Evolutionary conservation across 805 yeast species (phyloP).

Genomic region (Nakazawaea populi): DNA sequence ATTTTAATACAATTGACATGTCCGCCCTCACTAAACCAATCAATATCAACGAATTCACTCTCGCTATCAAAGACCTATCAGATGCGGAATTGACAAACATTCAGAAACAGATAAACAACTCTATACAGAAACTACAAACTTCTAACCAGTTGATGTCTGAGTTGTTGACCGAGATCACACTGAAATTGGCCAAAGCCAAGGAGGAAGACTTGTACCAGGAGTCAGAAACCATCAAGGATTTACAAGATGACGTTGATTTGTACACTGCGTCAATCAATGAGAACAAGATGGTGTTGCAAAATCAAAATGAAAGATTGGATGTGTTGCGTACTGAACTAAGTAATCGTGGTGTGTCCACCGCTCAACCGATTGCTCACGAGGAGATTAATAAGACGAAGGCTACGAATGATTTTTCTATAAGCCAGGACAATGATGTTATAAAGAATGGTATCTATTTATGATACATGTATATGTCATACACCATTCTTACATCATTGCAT

Average conservation of each 20-base stretch:
- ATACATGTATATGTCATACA: not conserved
- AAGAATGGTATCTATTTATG: slow-evolving; percentile 8
- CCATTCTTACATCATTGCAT: no score
- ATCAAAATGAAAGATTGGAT: slow-evolving; percentile 40
- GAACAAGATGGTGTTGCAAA: slow-evolving; percentile 46
- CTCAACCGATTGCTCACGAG: not conserved
- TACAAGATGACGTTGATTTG: slow-evolving; percentile 40
- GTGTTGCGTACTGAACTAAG: slow-evolving; percentile 41
- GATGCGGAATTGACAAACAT: slow-evolving; percentile 34
- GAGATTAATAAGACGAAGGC: not conserved
- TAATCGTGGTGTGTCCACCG: slow-evolving; percentile 27
- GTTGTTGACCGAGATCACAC: slow-evolving; percentile 31
- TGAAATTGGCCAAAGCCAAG: slow-evolving; percentile 6
- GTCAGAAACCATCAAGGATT: slow-evolving; percentile 28
- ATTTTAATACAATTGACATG: slow-evolving; percentile 9
- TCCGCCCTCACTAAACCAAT: slow-evolving; percentile 21
- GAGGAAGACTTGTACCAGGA: slow-evolving; percentile 25
- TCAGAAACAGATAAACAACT: slow-evolving; percentile 28
- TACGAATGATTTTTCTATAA: not conserved
- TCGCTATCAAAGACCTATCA: slow-evolving; percentile 28
- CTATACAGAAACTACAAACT: slow-evolving; percentile 40
- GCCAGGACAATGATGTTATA: slow-evolving; percentile 7
- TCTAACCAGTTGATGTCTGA: slow-evolving; percentile 43
- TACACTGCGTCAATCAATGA: slow-evolving; percentile 53
- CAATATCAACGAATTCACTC: slow-evolving; percentile 21